Conservation (phyloP, 2,329 filamentous ascomycete species). For the Epichloe uncinata region DNA sequence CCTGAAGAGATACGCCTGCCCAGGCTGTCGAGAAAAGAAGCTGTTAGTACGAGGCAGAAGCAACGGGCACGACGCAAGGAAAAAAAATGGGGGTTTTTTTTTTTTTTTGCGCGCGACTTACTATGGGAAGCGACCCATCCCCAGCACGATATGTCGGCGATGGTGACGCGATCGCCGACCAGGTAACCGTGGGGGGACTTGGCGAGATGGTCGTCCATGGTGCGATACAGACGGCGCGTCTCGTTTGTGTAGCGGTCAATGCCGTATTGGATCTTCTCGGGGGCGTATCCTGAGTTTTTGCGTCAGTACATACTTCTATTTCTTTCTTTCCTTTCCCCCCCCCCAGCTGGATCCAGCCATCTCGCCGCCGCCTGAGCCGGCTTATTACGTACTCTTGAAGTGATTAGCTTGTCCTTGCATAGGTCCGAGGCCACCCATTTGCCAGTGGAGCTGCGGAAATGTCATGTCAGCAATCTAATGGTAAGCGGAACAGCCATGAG, state of each 20-base stretch:
- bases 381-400: slow-evolving; percentile 44
- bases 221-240: slow-evolving; percentile 66
- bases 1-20: slow-evolving; percentile 44
- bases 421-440: slow-evolving; percentile 68
- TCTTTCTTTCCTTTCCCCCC: background rate
- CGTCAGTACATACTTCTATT: background rate
- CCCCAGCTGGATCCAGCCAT: no score
- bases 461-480: no score
- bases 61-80: background rate
- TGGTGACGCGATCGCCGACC: slow-evolving; percentile 55
- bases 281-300: slow-evolving; percentile 44
- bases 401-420: slow-evolving; percentile 79
- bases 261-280: slow-evolving; percentile 70
- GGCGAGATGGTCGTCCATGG: slow-evolving; percentile 58
- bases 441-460: slow-evolving; percentile 43
- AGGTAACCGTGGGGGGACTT: slow-evolving; percentile 42
- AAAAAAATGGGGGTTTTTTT: no score
- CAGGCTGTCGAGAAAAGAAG: slow-evolving; percentile 11
- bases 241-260: slow-evolving; percentile 75
- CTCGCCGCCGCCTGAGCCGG: background rate
- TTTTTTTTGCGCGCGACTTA: slow-evolving; percentile 19
- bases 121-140: slow-evolving; percentile 54
- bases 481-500: background rate
- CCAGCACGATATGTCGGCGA: slow-evolving; percentile 70
- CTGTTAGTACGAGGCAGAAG: background rate